Evolutionary conservation across 2,329 filamentous ascomycete genomes (phyloP), one percentile per base, ranked within the genome.

Genomic region (Xylariaceae sp.): DNA sequence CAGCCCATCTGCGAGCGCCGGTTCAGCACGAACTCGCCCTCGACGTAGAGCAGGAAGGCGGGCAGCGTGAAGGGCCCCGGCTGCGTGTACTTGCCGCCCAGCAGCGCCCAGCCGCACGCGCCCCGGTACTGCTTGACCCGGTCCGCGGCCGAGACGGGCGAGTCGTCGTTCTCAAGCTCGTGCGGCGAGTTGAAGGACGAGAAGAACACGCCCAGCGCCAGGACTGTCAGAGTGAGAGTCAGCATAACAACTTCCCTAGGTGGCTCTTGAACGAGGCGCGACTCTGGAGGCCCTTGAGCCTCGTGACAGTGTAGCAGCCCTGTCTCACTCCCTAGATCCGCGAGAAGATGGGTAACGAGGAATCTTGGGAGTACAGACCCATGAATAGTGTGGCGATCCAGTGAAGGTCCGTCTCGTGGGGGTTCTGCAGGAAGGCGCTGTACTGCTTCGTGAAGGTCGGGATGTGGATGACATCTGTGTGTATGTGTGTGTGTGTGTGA

Each of bases 331-430:
- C n/a, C n/a, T n/a, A n/a, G n/a, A n/a, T n/a, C n/a, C n/a, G n/a
- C n/a, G n/a, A n/a, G n/a, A n/a, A n/a, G n/a, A n/a, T n/a, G n/a
- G n/a, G n/a, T n/a, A n/a, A n/a, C n/a, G n/a, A n/a, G n/a, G n/a
- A n/a, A n/a, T n/a, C n/a, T n/a, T n/a, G n/a, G n/a, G n/a, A n/a
- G n/a, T n/a, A n/a, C n/a, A n/a, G n/a, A n/a, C n/a, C 52, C 59
- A 67, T 68, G 50, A 65, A 75, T 6, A 76, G 53, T 11, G 69
- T 58, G 2, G 67, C 68, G 33, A 76, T 51, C 66, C 67, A 75
- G 24, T 67, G 60, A 1, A 67, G 37, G 0, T 64, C 57, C 0
- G 52, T 49, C 0, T 37, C 45, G 6, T 53, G 41, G 1, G 64
- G 64, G 33, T 71, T 53, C 43, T 59, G 50, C 57, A 68, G 71